A percentile compares a stretch with the other conserved stretches of the same genome.
Evolutionary conservation across 768 basidiomycete genomes (phyloP).

Genomic region (Tylopilus rubrobrunneus): DNA sequence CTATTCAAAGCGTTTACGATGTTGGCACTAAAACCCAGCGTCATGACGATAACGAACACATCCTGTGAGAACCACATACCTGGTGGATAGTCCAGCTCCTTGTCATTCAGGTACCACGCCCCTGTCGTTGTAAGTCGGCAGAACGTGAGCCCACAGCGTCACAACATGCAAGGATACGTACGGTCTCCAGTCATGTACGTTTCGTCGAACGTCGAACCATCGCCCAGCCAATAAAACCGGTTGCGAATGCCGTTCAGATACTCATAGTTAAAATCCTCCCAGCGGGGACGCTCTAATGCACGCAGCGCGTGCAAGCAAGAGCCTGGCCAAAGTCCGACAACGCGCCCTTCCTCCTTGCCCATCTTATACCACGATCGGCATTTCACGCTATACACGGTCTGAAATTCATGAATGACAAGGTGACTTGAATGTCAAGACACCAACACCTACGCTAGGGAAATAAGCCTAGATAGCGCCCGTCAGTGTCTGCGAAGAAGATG

Average conservation of each 20-base stretch:
- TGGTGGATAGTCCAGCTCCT: constrained; percentile 12
- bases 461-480: constrained; percentile 8
- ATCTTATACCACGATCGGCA: constrained; percentile 65
- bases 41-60: background rate
- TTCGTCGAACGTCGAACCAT: constrained; percentile 56
- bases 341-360: constrained; percentile 51
- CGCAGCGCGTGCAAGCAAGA: constrained; percentile 49
- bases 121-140: background rate
- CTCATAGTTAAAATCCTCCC: constrained; percentile 63
- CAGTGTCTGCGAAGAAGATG: background rate
- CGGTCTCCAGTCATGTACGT: constrained; percentile 37
- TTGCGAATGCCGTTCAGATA: constrained; percentile 40
- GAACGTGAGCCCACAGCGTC: background rate
- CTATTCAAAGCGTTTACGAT: background rate
- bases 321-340: constrained; percentile 60
- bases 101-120: constrained; percentile 14
- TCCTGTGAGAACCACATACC: background rate
- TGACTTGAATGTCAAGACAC: background rate
- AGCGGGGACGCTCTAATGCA: constrained; percentile 51
- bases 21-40: background rate
- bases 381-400: constrained; percentile 57
- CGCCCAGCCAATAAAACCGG: constrained; percentile 56
- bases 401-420: constrained; percentile 3
- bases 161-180: constrained; percentile 15
- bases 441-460: constrained; percentile 10